These are phyloP conservation scores for Pleurotus pulmonarius DNA, from an alignment of 768 basidiomycete species.

Conservation along the genomic window DNA sequence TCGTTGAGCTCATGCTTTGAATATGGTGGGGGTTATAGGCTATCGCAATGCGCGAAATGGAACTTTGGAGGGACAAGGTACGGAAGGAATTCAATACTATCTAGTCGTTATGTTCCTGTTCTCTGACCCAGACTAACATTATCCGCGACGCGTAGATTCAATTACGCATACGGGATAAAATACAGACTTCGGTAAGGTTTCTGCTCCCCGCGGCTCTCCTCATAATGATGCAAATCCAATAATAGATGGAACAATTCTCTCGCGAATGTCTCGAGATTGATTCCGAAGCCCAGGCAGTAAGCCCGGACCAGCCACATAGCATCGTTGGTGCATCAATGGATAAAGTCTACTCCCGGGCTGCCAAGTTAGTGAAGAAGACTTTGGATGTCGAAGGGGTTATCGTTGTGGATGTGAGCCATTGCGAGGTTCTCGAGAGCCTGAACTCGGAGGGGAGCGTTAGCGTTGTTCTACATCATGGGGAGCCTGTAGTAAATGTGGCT, in stretches of 20 bases:
- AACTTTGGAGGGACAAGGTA: constrained; percentile 92
- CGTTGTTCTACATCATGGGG: constrained; percentile 69
- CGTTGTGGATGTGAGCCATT: constrained; percentile 90
- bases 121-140: not conserved
- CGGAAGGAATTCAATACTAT: not conserved
- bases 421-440: constrained; percentile 79
- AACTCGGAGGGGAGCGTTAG: constrained; percentile 57
- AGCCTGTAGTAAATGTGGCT: constrained; percentile 24
- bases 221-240: not conserved
- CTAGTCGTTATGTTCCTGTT: not conserved
- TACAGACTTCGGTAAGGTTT: constrained; percentile 75
- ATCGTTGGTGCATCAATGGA: constrained; percentile 63
- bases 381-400: constrained; percentile 90
- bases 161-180: constrained; percentile 83
- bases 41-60: constrained; percentile 92
- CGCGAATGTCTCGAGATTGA: constrained; percentile 94
- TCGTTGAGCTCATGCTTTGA: not conserved
- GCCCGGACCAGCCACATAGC: constrained; percentile 26
- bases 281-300: constrained; percentile 39
- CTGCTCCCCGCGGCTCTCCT: not conserved
- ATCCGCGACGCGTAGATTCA: constrained; percentile 56
- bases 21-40: constrained; percentile 35
- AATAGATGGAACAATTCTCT: constrained; percentile 91
- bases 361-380: constrained; percentile 83
- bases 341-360: constrained; percentile 85